Evolutionary conservation across 441 rosid species (phyloP), one percentile per base, ranked within the genome.

Genomic region (Gossypium schwendimanii): DNA sequence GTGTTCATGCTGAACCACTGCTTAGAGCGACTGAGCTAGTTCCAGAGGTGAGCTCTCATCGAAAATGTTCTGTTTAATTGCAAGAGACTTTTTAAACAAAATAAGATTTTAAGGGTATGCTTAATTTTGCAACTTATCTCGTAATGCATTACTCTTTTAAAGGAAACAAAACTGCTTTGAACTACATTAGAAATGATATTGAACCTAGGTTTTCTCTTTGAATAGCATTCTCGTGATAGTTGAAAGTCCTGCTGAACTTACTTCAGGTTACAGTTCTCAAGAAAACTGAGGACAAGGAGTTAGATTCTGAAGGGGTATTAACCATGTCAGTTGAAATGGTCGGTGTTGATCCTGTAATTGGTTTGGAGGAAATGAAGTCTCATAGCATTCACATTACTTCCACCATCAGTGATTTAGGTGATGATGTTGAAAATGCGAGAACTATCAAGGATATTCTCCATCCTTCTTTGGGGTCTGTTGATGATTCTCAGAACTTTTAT

Each of bases 241-340:
- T 64, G 28, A 70, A 36, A 63, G 70, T 73, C 64, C 61, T 66
- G 59, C 76, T 83, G 70, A 69, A 76, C 83, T 81, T 69, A 66
- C 63, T 67, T 76, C 88, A 88, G 97, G 96, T 76, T 80, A 58
- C 77, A 63, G 74, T 72, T 74, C 50, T 72, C 10, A 72, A 76
- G 52, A 79, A 76, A 72, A 76, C 77, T 69, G 63, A 78, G 76
- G 79, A 79, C 60, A 73, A 77, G 75, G 87, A 80, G 70, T 68
- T 78, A 60, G 81, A 80, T 68, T 45, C 80, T 15, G 23, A 75
- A 75, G 77, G 72, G 41, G 66, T 76, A 20, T 6, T 47, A 61
- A 69, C 57, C 20, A 0, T 71, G 20, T 68, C 77, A 24, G 75
- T 47, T 63, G 55, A 69, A 52, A 72, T 63, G 64, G 76, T 77